Evolutionary conservation across 495 filamentous ascomycete genomes (phyloP), one percentile per base, ranked within the genome.

Genomic region (Penicillium egyptiacum): DNA sequence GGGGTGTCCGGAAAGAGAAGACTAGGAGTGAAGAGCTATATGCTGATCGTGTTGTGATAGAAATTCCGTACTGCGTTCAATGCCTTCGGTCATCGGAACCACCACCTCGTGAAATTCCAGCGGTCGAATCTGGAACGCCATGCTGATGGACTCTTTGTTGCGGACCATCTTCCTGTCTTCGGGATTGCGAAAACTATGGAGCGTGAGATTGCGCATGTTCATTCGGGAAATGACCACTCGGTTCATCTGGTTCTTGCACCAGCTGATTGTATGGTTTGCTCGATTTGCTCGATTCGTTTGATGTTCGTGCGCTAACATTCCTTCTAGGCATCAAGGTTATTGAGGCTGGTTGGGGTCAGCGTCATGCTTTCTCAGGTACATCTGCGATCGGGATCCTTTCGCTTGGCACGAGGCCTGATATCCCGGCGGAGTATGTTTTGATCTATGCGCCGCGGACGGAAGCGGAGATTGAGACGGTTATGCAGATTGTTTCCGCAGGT

Each of bases 291-390:
- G 8, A 28, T 35, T 41, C 44, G 41, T 23, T 50, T 16, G 47
- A 12, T 45, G 9, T 25, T 23, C 26, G 20, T 12, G 12, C 16
- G 31, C 55, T 61, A 30, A 60, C 40, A n/a, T 52, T 37, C 0
- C 20, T 23, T 11, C 3, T 39, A 75, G 89, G 88, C 43, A 84
- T 79, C 66, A 79, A 86, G 60, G 79, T 96, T 19, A 74, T 96
- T 33, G 85, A 91, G 56, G 84, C 83, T 42, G 88, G 91, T 19
- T 96, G 90, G 91, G 92, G 88, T n/a, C 83, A 96, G 70, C 78
- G 91, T n/a, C 91, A 96, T 71, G 89, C 89, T 1, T 78, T 96
- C 57, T 85, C 89, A 3, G 84, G 85, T 57, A 82, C 78, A 23
- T 56, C 55, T 0, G 48, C 65, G 4, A 49, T 68, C 23, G 55